Evolutionary conservation across 495 filamentous ascomycete genomes (phyloP), one percentile per base, ranked within the genome.

Genomic region (Tetracladium marchalianum): DNA sequence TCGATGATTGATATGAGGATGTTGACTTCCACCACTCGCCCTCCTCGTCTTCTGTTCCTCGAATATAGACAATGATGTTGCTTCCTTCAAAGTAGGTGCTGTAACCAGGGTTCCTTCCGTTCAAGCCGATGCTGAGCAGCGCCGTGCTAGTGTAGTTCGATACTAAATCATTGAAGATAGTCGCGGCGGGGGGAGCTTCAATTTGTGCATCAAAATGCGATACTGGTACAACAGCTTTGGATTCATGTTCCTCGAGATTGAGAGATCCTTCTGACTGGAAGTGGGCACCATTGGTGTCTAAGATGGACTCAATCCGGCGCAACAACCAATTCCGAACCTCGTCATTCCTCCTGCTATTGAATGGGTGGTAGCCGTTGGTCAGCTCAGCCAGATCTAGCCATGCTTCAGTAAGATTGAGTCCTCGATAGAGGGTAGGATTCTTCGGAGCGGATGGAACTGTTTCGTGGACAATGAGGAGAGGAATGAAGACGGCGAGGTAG

Each of bases 61-160:
- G 79, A 51, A 98, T 82, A 56, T 95, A 94, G 11, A 96, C 81
- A 42, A 95, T 77, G 54, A 96, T 83, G 57, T 98, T 98, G 32
- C 78, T 92, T 15, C 87, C 87, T 65, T 96, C 90, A 53, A 90
- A 94, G 56, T 96, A 96, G 9, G 78, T 76, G 35, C 70, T 83
- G 33, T 72, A 57, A 15, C 70, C 74, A 27, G 39, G 16, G 15
- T 41, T 41, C 47, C 53, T 41, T 8, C 55, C 52, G 18, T 13
- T 41, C 22, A 50, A 47, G 15, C 52, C 54, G 24, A 49, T 56
- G 1, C 50, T 49, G 5, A 31, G 46, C 35, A 43, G 31, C n/a
- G 54, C 44, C 7, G 60, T 66, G 39, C 62, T 68, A 1, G 89
- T 88, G 43, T 84, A 71, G 63, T 98, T 97, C n/a, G 86, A 85